These are phyloP conservation scores for Eucalyptus rudis DNA, from an alignment of 345 rosid genomes.

Conservation along the genomic window DNA sequence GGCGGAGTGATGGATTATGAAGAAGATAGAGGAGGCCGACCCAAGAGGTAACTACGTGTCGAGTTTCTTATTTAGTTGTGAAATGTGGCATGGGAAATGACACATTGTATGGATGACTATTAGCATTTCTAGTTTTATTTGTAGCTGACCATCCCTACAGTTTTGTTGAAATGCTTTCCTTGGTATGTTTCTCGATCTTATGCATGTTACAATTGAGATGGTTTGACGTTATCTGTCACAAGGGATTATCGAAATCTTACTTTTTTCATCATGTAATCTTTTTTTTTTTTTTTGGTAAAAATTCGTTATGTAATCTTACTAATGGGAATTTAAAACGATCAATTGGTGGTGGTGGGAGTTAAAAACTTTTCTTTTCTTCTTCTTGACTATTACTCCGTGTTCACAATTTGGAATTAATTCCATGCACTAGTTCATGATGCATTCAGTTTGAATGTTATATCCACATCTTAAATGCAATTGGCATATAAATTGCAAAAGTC, in stretches of 20 bases:
- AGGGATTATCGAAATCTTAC: neutral
- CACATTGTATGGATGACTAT: neutral
- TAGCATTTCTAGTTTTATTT: neutral
- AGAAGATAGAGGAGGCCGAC: constrained; percentile 82
- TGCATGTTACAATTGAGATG: neutral
- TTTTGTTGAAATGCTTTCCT: neutral
- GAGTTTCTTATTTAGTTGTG: neutral
- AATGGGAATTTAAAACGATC: neutral
- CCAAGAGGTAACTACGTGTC: constrained; percentile 56
- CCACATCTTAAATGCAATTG: neutral
- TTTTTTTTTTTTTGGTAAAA: too few species aligned
- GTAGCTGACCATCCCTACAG: neutral
- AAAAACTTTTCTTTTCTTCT: neutral
- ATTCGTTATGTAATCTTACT: neutral
- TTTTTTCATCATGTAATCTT: neutral
- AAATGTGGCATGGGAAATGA: neutral
- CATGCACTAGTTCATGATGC: neutral
- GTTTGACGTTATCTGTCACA: neutral
- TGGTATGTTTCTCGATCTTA: neutral
- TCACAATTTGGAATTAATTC: neutral
- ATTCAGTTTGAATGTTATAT: neutral
- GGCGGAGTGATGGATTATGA: constrained; percentile 98
- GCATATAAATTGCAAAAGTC: neutral
- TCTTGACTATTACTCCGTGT: neutral
- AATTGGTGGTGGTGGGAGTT: neutral